phyloP scores from a whole-genome alignment of 768 basidiomycete genomes.

The Suillus discolor region DNA sequence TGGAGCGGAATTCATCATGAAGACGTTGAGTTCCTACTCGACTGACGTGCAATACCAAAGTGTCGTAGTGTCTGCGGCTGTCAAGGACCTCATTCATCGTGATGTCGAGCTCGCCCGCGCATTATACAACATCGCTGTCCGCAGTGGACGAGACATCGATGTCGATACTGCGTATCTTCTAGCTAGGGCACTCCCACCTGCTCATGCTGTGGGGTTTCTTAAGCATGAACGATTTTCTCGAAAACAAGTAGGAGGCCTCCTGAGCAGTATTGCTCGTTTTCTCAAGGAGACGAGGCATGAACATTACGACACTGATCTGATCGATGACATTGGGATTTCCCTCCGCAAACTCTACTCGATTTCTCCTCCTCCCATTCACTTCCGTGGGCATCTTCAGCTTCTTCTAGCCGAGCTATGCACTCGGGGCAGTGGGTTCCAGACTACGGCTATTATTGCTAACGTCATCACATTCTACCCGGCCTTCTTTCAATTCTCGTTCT shows the following conservation, averaged over 20 bases:
- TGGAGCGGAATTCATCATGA: slow-evolving; percentile 34
- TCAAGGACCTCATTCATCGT: slow-evolving; percentile 23
- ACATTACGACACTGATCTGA: slow-evolving; percentile 31
- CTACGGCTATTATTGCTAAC: slow-evolving; percentile 42
- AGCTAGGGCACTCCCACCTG: slow-evolving; percentile 27
- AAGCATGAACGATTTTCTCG: slow-evolving; percentile 30
- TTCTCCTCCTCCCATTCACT: slow-evolving; percentile 39
- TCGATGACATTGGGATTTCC: slow-evolving; percentile 36
- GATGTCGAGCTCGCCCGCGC: slow-evolving; percentile 35
- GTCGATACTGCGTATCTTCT: slow-evolving; percentile 30
- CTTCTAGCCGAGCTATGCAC: slow-evolving; percentile 43
- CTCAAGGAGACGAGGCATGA: slow-evolving; percentile 38
- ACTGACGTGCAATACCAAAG: slow-evolving; percentile 27
- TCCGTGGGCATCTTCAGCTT: slow-evolving; percentile 46
- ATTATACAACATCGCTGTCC: slow-evolving; percentile 36
- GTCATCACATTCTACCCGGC: slow-evolving; percentile 36
- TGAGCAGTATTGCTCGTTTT: slow-evolving; percentile 40
- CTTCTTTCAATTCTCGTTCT: slow-evolving; percentile 43
- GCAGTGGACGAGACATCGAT: slow-evolving; percentile 26
- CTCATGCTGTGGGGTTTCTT: slow-evolving; percentile 38
- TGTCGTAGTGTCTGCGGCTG: slow-evolving; percentile 26
- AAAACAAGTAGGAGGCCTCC: slow-evolving; percentile 37
- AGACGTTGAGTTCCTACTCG: slow-evolving; percentile 28
- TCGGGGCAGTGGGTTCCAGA: slow-evolving; percentile 37
- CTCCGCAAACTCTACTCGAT: slow-evolving; percentile 40